These are phyloP conservation scores for Raphanus sativus DNA, from an alignment of 345 rosid species.

Conservation along the genomic window DNA sequence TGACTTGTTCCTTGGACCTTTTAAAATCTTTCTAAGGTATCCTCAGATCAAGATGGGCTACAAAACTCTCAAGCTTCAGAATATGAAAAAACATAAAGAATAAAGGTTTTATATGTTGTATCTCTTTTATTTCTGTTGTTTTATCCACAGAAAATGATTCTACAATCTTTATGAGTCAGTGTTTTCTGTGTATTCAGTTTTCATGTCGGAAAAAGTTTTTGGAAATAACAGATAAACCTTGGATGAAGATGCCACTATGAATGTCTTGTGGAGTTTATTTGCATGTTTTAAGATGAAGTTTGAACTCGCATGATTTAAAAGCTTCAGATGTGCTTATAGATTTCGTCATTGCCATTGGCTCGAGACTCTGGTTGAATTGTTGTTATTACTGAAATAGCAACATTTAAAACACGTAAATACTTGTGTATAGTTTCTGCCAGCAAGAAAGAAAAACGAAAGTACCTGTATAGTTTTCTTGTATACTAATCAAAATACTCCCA, in stretches of 20 bases:
- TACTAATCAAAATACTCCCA: background rate
- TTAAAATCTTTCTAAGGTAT: conserved; percentile 22
- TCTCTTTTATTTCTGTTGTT: conserved; percentile 17
- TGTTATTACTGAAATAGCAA: background rate
- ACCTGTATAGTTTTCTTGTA: background rate
- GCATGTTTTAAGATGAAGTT: background rate
- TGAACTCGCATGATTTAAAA: background rate
- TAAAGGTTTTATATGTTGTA: conserved; percentile 7
- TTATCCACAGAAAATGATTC: conserved; percentile 27
- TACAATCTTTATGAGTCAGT: conserved; percentile 27
- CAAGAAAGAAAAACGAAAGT: background rate
- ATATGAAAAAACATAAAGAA: conserved; percentile 13
- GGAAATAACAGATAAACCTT: background rate
- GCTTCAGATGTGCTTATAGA: background rate
- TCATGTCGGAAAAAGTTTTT: conserved; percentile 22
- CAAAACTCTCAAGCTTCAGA: conserved; percentile 7
- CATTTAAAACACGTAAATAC: background rate
- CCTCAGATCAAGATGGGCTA: conserved; percentile 19
- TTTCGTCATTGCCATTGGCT: background rate
- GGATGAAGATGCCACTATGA: conserved; percentile 24
- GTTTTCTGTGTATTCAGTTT: conserved; percentile 23
- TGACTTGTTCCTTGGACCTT: conserved; percentile 24
- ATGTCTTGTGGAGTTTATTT: background rate
- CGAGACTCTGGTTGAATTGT: background rate
- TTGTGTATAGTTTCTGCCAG: background rate